These are phyloP conservation scores for Copromyces sp. DNA, from an alignment of 495 filamentous ascomycete species.

Conservation along the genomic window DNA sequence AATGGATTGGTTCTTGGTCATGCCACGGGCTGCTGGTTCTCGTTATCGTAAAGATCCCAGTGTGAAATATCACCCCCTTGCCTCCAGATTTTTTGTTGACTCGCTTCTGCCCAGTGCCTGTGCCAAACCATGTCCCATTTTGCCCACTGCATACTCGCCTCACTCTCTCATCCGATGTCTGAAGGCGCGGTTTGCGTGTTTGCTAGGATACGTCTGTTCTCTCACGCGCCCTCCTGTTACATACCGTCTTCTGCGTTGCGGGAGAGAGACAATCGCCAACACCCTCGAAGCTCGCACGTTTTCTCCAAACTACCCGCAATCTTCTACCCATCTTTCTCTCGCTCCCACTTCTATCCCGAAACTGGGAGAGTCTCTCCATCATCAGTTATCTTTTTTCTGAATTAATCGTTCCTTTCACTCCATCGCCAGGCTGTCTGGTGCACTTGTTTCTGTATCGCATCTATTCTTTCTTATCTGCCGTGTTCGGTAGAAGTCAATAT, in stretches of 20 bases:
- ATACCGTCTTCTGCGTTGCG: no score
- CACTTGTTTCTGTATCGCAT: background rate
- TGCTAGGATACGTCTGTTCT: background rate
- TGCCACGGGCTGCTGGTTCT: constrained; percentile 2
- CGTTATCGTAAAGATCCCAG: background rate
- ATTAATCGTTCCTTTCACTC: background rate
- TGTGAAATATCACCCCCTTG: background rate
- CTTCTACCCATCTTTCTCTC: background rate
- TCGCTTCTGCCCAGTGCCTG: background rate
- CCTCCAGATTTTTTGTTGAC: constrained; percentile 48
- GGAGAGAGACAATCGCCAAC: background rate
- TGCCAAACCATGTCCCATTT: background rate
- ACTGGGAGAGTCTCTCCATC: background rate
- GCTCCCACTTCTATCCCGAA: background rate
- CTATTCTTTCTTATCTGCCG: background rate
- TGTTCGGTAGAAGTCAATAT: background rate
- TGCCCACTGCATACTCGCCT: background rate
- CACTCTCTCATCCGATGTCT: background rate
- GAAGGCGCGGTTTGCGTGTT: background rate
- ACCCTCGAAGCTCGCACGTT: background rate
- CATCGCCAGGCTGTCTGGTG: background rate
- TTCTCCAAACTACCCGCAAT: background rate
- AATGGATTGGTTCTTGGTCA: constrained; percentile 27
- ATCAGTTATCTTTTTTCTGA: background rate
- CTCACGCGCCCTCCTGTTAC: no score